Conservation (phyloP, 208 protist species). For the Tritrichomonas foetus region DNA sequence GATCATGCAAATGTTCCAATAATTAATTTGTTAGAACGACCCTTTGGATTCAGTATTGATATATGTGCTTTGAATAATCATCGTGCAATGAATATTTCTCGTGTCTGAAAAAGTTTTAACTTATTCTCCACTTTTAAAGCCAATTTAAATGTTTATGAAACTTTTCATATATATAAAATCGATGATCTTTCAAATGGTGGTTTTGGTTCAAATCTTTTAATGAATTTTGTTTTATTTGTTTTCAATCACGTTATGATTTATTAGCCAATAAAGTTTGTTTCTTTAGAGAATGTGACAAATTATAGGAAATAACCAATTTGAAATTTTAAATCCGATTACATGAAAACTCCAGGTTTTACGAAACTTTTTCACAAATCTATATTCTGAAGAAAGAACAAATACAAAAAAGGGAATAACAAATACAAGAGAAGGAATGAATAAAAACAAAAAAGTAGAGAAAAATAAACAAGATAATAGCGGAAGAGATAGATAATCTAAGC, state of each 20-base stretch:
- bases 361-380: no score
- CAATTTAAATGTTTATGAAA: neutral
- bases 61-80: neutral
- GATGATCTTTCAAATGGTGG: slow-evolving; percentile 5
- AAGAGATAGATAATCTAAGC: no score
- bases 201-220: slow-evolving; percentile 33
- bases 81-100: neutral
- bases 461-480: no score
- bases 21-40: neutral
- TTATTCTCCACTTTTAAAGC: neutral
- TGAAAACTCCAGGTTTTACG: no score
- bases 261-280: neutral
- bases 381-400: no score
- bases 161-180: neutral
- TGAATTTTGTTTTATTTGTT: slow-evolving; percentile 2
- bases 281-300: no score
- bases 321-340: no score
- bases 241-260: neutral
- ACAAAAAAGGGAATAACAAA: no score
- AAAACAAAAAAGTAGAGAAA: no score
- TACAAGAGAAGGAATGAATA: no score
- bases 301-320: no score
- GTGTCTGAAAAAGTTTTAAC: neutral
- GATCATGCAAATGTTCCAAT: neutral
- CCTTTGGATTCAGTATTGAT: neutral